phyloP scores from a whole-genome alignment of 768 basidiomycete genomes.

The Fomitopsis serialis region DNA sequence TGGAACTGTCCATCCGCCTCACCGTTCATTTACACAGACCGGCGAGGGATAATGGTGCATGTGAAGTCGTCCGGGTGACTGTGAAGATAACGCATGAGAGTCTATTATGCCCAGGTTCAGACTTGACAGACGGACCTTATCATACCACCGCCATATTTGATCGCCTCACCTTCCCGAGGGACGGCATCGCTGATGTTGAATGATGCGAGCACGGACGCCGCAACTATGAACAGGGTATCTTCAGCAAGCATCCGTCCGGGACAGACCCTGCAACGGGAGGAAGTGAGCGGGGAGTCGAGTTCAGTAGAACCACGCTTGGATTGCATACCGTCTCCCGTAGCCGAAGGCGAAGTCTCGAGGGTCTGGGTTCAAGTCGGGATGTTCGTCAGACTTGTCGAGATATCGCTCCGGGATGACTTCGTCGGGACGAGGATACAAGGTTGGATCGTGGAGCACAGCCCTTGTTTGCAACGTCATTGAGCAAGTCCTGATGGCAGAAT shows the following conservation, averaged over 20 bases:
- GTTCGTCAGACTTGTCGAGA: constrained; percentile 8
- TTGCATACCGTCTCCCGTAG: constrained; percentile 3
- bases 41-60: background rate
- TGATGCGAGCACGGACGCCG: constrained; percentile 10
- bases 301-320: too few relatives aligned
- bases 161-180: constrained; percentile 2
- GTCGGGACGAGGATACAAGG: constrained; percentile 33
- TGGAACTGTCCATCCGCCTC: too few relatives aligned
- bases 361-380: background rate
- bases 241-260: constrained; percentile 16
- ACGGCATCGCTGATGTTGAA: constrained; percentile 14
- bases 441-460: constrained; percentile 34
- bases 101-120: background rate
- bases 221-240: constrained; percentile 11
- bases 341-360: background rate
- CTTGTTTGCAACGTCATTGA: constrained; percentile 7
- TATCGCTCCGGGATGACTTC: constrained; percentile 39
- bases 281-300: too few relatives aligned
- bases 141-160: background rate
- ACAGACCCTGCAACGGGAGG: constrained; percentile 4
- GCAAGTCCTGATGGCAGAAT: background rate
- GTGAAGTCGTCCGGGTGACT: background rate
- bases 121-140: background rate
- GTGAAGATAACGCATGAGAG: background rate
- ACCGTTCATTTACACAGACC: too few relatives aligned